A percentile compares a stretch with the other conserved stretches of the same genome.
Evolutionary conservation across 2,329 filamentous ascomycete species (phyloP).

Genomic region (Fusarium sp.): DNA sequence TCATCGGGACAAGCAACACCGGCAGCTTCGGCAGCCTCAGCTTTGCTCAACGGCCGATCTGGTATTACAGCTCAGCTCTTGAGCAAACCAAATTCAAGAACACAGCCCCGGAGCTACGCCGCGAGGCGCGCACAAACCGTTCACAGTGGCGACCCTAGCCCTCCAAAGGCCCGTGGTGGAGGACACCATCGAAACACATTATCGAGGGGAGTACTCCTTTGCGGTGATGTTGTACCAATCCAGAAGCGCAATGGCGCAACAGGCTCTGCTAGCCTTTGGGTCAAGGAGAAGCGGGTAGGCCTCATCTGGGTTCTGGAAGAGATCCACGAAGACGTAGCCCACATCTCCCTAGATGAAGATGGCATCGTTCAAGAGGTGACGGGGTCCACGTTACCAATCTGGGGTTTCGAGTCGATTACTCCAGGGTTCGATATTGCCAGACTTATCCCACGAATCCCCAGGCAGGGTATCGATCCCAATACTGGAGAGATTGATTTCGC

Average conservation of each 20-base stretch:
- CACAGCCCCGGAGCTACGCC: constrained; percentile 64
- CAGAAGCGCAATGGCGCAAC: constrained; percentile 93
- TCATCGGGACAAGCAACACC: constrained; percentile 51
- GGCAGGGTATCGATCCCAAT: constrained; percentile 76
- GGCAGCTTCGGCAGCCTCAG: constrained; percentile 57
- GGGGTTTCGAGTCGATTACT: constrained; percentile 77
- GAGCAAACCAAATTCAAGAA: constrained; percentile 79
- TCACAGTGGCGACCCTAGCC: constrained; percentile 66
- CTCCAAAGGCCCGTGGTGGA: constrained; percentile 64
- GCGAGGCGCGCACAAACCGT: constrained; percentile 73
- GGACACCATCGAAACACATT: constrained; percentile 77
- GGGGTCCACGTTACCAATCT: constrained; percentile 87
- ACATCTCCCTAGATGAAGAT: constrained; percentile 80
- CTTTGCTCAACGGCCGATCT: constrained; percentile 74
- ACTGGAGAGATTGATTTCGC: constrained; percentile 83
- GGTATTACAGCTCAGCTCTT: constrained; percentile 90
- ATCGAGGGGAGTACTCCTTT: constrained; percentile 89
- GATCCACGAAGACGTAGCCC: constrained; percentile 92
- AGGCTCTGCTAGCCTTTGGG: constrained; percentile 95
- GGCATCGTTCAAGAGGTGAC: constrained; percentile 76
- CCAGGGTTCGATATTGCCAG: constrained; percentile 80
- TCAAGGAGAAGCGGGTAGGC: constrained; percentile 94
- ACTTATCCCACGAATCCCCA: constrained; percentile 85
- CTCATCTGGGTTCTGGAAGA: constrained; percentile 98
- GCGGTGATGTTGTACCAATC: constrained; percentile 98